Base-by-base conservation (phyloP, 257 asterid genomes). In the Solanum phureja region DNA sequence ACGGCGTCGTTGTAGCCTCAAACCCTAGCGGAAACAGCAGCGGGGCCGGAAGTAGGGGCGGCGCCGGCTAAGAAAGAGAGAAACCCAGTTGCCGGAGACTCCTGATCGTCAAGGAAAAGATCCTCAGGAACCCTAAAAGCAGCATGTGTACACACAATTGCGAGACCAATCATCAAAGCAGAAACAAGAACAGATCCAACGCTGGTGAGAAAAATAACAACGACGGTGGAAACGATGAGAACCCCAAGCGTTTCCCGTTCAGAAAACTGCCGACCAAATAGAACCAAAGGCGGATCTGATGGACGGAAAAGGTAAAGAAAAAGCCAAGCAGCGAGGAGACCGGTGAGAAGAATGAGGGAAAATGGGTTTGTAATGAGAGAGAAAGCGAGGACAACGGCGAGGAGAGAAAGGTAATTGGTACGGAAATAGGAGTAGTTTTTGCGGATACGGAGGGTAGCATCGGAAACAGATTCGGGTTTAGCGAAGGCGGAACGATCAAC, bases 241-340 rank as follows among this genome's bases (percentile, higher is more conserved):
- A 87, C 87, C 3, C 90, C 40, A 33, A 96, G 94, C 33, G 98
- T 94, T 91, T 96, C 99, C 34, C 94, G 92, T 86, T 94, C 98
- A 66, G 99, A 92, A 88, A 91, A 95, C 29, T 94, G 98, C 29
- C 99, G 98, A 33, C 98, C 98, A 83, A 96, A 91, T 34, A 92
- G 12, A 10, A 91, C 91, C 34, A 96, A 84, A 64, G 98, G 98
- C 19, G 95, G 94, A 92, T 96, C 99, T 1, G 98, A 89, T 24
- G 98, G 92, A n/a, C 99, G 99, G 93, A 95, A 94, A 89, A 94
- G 89, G 91, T 96, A 94, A 84, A 96, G 96, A 91, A 95, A 96
- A 0, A 94, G 86, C 99, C 99, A 96, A 89, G 95, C 94, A 76
- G 95, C 94, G 33, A 95, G 96, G 82, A 96, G 98, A 37, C 87